These are phyloP conservation scores for Colletotrichum plurivorum DNA, from an alignment of 2,329 filamentous ascomycete species.

Conservation along the genomic window DNA sequence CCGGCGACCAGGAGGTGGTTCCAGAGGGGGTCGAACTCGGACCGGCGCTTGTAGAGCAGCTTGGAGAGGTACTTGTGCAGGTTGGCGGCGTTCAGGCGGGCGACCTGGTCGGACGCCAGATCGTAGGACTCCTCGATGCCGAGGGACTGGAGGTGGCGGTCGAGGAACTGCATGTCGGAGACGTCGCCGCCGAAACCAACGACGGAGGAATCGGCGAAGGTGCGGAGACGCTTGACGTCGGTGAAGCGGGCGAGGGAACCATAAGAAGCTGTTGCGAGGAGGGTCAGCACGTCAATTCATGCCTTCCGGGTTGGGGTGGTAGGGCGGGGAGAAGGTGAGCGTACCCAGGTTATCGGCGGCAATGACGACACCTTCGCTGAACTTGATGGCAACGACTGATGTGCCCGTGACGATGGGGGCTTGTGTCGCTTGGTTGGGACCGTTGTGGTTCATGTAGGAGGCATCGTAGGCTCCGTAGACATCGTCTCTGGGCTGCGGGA, in stretches of 20 bases:
- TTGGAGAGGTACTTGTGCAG: conserved; percentile 97
- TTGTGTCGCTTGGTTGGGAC: conserved; percentile 89
- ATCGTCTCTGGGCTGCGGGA: conserved; percentile 89
- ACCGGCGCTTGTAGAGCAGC: conserved; percentile 94
- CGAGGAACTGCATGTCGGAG: conserved; percentile 98
- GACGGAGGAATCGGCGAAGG: conserved; percentile 86
- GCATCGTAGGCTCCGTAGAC: conserved; percentile 94
- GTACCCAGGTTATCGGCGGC: conserved; percentile 96
- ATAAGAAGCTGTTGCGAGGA: conserved; percentile 82
- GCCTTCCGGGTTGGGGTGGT: not conserved
- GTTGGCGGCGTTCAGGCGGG: conserved; percentile 86
- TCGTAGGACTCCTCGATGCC: conserved; percentile 91
- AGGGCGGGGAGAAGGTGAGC: conserved; percentile 41
- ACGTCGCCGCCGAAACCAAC: conserved; percentile 97
- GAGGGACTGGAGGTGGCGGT: conserved; percentile 89
- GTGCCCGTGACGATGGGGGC: conserved; percentile 95
- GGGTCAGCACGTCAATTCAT: conserved; percentile 24
- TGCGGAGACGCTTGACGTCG: conserved; percentile 93
- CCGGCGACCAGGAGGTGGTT: conserved; percentile 95
- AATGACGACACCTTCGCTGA: conserved; percentile 95
- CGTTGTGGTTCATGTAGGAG: conserved; percentile 81
- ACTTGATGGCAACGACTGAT: conserved; percentile 95
- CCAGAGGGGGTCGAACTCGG: conserved; percentile 97
- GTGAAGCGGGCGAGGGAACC: conserved; percentile 97
- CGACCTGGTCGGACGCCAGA: conserved; percentile 57